Evolutionary conservation across 768 basidiomycete genomes (phyloP).

Genomic region (Amyloporia xantha): DNA sequence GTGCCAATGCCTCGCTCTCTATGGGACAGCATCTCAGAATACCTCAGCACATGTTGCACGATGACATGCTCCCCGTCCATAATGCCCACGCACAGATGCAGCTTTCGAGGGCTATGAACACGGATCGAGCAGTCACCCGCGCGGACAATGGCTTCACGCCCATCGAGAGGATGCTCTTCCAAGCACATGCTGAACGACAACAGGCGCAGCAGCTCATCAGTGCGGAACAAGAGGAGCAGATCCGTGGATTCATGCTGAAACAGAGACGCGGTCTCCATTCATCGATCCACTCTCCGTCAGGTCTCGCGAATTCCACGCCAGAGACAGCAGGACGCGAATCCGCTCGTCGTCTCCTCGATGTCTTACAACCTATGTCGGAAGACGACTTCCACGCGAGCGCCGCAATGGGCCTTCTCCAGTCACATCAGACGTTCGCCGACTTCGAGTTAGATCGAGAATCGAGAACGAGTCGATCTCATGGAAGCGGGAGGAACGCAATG

Average conservation of each 20-base stretch:
- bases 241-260: background rate
- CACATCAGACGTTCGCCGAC: too few relatives aligned
- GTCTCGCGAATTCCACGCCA: background rate
- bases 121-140: constrained; percentile 17
- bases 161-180: constrained; percentile 63
- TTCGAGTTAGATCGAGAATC: too few relatives aligned
- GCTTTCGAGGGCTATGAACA: constrained; percentile 11
- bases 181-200: constrained; percentile 34
- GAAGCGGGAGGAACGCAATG: too few relatives aligned
- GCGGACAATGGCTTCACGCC: constrained; percentile 56
- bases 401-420: too few relatives aligned
- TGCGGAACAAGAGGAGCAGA: constrained; percentile 23
- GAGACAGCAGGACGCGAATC: background rate
- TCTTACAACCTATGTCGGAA: constrained; percentile 26
- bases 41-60: constrained; percentile 1
- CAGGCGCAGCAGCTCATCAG: constrained; percentile 9
- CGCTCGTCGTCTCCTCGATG: constrained; percentile 11
- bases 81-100: constrained; percentile 14
- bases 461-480: too few relatives aligned
- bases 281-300: background rate
- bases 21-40: constrained; percentile 6
- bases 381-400: constrained; percentile 29
- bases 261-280: background rate
- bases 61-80: background rate
- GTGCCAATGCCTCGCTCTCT: background rate